Evolutionary conservation across 257 asterid species (phyloP), one percentile per base, ranked within the genome.

Genomic region (Gardenia jasminoides): DNA sequence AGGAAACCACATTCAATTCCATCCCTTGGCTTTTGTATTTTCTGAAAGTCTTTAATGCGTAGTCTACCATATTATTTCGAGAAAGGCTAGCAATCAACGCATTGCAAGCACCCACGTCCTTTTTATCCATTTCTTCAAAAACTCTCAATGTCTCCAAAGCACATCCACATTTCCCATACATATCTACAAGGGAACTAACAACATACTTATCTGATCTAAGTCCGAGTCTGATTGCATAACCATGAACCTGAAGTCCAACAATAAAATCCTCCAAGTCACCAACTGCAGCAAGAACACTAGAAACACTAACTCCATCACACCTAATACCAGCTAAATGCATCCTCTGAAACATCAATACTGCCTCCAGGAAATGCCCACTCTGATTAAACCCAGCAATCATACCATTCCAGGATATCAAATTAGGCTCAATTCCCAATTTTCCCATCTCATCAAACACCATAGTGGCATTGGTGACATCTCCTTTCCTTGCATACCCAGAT

Each of bases 361-460:
- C 96, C 24, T 92, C 94, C 70, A 24, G 33, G 80, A 86, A 89
- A 83, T 85, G 79, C 48, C 93, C 93, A 33, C 98, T 92, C 83
- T 88, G 97, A 84, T 92, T 92, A 85, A 94, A 91, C n/a, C 98
- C 98, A 26, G 96, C 90, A 85, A 94, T 94, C 90, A 94, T 85
- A 61, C 98, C 98, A 62, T 92, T 94, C 98, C 98, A 90, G 5
- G 97, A 90, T 70, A 94, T 90, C 10, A 72, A 41, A 87, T 94
- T 94, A 20, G 93, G 96, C 78, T 84, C 86, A 77, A 92, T 83
- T 30, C 93, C 92, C 70, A 87, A 80, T 43, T 66, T 72, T 52
- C 67, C 80, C 83, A 80, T 90, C 82, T 78, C 83, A 62, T 61
- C 67, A 80, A 94, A 87, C 44, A 90, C 87, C 81, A 71, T 82